phyloP scores from a whole-genome alignment of 176 grass and related monocot genomes.

The Stipa capillata region DNA sequence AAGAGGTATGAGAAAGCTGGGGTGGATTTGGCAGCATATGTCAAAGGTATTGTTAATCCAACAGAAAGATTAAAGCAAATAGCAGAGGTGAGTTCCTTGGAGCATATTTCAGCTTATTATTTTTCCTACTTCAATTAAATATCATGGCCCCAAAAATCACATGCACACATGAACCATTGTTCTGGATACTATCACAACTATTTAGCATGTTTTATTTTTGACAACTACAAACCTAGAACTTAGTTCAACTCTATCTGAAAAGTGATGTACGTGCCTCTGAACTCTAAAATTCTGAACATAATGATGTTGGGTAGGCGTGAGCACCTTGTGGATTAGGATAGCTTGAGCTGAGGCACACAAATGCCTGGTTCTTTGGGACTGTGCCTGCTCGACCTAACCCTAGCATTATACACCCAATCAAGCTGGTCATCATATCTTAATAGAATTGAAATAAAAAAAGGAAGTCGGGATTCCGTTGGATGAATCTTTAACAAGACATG shows the following conservation, averaged over 20 bases:
- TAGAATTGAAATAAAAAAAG: too few species aligned
- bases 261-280: neutral
- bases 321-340: neutral
- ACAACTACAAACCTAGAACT: neutral
- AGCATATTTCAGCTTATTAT: slow-evolving; percentile 8
- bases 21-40: slow-evolving; percentile 70
- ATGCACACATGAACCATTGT: neutral
- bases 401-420: neutral
- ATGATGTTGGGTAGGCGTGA: neutral
- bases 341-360: neutral
- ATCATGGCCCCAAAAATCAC: too few species aligned
- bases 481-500: too few species aligned
- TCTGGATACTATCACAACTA: neutral
- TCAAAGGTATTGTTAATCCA: slow-evolving; percentile 70
- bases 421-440: too few species aligned
- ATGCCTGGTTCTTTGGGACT: neutral
- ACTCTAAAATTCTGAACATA: neutral
- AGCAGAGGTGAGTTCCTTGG: slow-evolving; percentile 66
- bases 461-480: too few species aligned
- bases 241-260: neutral
- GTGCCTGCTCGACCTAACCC: neutral
- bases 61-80: slow-evolving; percentile 75
- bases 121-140: neutral
- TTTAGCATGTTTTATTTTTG: neutral
- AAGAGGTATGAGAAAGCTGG: slow-evolving; percentile 46